Evolutionary conservation across 495 filamentous ascomycete genomes (phyloP).

Genomic region (Terfezia boudieri): DNA sequence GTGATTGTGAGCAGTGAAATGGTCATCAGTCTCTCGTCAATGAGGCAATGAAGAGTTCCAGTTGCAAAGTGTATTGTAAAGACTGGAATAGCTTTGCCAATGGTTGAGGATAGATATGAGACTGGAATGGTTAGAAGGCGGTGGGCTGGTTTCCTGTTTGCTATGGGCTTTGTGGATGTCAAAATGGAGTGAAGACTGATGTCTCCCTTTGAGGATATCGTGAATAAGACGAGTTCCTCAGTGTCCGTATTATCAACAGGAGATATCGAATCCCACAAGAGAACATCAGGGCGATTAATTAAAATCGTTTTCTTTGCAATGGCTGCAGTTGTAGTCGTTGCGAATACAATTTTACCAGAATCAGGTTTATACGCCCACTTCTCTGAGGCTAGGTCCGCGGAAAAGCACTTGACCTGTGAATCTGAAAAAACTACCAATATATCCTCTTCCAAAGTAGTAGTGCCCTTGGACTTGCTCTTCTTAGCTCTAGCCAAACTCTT

Average conservation of each 20-base stretch:
- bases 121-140: conserved; percentile 8
- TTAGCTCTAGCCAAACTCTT: conserved; percentile 7
- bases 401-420: conserved; percentile 11
- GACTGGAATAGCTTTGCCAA: background rate
- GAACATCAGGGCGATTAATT: conserved; percentile 11
- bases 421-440: conserved; percentile 13
- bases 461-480: conserved; percentile 1
- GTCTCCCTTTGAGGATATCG: conserved; percentile 5
- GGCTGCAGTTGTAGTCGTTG: conserved; percentile 6
- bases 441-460: background rate
- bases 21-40: conserved; percentile 9
- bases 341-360: conserved; percentile 8
- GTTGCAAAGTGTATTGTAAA: conserved; percentile 17
- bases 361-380: conserved; percentile 9
- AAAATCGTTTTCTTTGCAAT: conserved; percentile 11
- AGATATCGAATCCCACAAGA: conserved; percentile 2
- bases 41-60: conserved; percentile 11
- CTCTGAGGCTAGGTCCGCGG: conserved; percentile 10
- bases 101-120: background rate
- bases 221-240: conserved; percentile 10
- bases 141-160: background rate
- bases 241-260: background rate
- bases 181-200: conserved; percentile 6
- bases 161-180: background rate
- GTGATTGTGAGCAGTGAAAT: conserved; percentile 7